Evolutionary conservation across 1,284 basidiomycete genomes (phyloP), one percentile per base, ranked within the genome.

Genomic region (Phellopilus nigrolimitatus): DNA sequence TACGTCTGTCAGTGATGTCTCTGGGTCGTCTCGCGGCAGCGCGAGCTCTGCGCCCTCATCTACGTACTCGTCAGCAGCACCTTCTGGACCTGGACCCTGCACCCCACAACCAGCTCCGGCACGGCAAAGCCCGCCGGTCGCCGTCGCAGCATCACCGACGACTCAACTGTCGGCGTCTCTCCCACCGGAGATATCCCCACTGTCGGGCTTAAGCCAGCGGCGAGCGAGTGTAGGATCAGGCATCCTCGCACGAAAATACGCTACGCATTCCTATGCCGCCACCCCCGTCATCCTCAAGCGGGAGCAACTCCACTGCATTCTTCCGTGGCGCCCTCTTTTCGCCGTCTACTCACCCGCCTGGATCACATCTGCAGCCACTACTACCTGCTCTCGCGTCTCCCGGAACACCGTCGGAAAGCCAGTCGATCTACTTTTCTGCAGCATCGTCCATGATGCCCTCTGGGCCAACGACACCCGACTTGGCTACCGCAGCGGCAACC

Each of bases 401-500:
- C 52, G 36, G 56, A 37, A 37, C 19, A n/a, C n/a, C n/a, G 6
- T 46, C 43, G 57, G n/a, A 38, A 55, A 59, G 13, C 56, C 61
- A 48, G 34, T 38, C 42, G 10, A 33, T 56, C 64, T 46, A 46
- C 27, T 45, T 28, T 24, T 52, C 44, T 4, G 43, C 59, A 58
- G 52, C 58, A 54, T 51, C 60, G 59, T 61, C 19, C 17, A 33
- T 21, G 7, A 30, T 59, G 53, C 51, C 59, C 57, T 57, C 60
- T 59, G 54, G 53, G 10, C 34, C 64, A 6, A 63, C 66, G 28
- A 61, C 59, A 58, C 65, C 76, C 2, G 82, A 86, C 36, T 68
- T 78, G 5, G 76, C 79, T 13, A 78, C 88, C 0, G 77, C 86
- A 0, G 91, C 89, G 0, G 91, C 91, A 0, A 86, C 91, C 0